These are phyloP conservation scores for Oryza brachyantha DNA, from an alignment of 176 grass and related monocot species.

Conservation along the genomic window DNA sequence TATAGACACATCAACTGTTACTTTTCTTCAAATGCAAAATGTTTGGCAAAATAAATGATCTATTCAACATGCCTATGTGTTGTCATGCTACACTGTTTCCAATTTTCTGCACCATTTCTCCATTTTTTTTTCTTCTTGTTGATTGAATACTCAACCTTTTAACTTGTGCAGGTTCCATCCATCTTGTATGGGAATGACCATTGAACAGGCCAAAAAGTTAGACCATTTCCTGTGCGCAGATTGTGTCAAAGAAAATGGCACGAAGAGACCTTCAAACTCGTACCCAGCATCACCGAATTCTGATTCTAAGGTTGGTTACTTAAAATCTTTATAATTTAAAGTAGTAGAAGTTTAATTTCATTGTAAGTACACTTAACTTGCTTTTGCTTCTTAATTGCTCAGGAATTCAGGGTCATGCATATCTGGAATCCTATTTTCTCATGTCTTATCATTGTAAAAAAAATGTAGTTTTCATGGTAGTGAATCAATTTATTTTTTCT, in stretches of 20 bases:
- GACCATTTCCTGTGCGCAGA: conserved; percentile 73
- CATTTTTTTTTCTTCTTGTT: conserved; percentile 23
- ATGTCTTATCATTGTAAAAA: neutral
- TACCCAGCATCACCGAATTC: conserved; percentile 48
- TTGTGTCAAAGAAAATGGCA: conserved; percentile 71
- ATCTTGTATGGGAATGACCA: conserved; percentile 91
- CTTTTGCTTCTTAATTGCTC: conserved; percentile 12
- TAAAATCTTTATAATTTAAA: neutral
- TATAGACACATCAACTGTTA: neutral
- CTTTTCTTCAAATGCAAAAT: neutral
- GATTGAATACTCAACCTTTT: conserved; percentile 16
- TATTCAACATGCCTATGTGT: neutral
- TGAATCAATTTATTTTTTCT: neutral
- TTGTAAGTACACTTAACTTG: neutral
- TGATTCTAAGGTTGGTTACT: conserved; percentile 57
- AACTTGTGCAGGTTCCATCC: conserved; percentile 74
- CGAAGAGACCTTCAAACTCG: conserved; percentile 58
- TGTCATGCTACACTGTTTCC: neutral
- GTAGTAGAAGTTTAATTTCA: conserved; percentile 8
- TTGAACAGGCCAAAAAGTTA: conserved; percentile 84
- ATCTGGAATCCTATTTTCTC: neutral
- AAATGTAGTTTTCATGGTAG: neutral
- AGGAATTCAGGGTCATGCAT: neutral
- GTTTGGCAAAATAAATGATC: neutral
- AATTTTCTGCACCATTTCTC: conserved; percentile 16